Evolutionary conservation across 768 basidiomycete species (phyloP), one percentile per base, ranked within the genome.

Genomic region (Scleroderma citrinum): DNA sequence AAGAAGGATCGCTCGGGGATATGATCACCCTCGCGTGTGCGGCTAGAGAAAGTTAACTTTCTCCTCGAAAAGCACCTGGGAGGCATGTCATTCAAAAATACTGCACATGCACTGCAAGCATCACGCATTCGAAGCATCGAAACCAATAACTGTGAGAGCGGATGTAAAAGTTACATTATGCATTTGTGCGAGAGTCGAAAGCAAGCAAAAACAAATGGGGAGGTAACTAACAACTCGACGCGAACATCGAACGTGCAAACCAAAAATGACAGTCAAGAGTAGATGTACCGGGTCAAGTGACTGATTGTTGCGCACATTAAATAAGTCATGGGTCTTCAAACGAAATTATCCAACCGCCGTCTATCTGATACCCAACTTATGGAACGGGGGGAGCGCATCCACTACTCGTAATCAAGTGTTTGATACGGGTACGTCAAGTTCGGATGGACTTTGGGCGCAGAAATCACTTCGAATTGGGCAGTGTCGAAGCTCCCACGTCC

Each of bases 401-500:
- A 13, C 45, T 63, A 59, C 45, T 68, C 64, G 47, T 77, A 72
- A 58, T 81, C 78, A 48, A 77, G 61, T 23, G 65, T 68, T 63
- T 77, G 72, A 58, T 82, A 82, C 19, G 83, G 82, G 60, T 82
- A 82, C 51, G 74, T 69, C 53, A 83, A 70, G 56, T 61, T 71
- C 54, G 56, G 56, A 49, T 52, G 65, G 62, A 56, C 68, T 68
- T 65, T 75, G 75, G 35, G 82, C 19, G 57, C 72, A 20, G 78
- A 75, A 26, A 84, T 75, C 32, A 83, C 75, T 66, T 86, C 85
- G 58, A 84, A 85, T 58, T 83, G 81, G 14, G 81, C 79, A 13
- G 69, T 72, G 56, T 87, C 83, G 49, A 82, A 74, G 59, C 80
- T 83, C 32, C 74, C 73, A 19, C 73, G 67, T 47, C 71, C 73